Evolutionary conservation across 495 filamentous ascomycete genomes (phyloP).

Genomic region (Talaromyces adpressus): DNA sequence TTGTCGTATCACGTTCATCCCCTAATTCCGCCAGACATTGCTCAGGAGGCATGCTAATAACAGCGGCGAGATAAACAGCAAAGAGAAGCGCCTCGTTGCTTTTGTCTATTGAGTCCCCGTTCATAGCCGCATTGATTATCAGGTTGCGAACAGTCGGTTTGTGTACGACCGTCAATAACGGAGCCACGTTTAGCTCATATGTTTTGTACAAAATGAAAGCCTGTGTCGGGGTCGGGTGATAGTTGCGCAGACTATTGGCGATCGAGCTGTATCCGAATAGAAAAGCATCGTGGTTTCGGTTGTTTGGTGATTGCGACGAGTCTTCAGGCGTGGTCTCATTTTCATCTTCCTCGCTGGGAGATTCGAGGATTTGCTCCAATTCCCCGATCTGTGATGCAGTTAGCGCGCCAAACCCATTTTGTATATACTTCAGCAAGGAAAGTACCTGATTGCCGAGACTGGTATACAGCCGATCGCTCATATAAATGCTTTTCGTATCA

Average conservation of each 20-base stretch:
- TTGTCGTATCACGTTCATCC: conserved; percentile 33
- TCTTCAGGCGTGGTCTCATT: conserved; percentile 52
- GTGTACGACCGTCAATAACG: conserved; percentile 63
- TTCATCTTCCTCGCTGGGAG: conserved; percentile 60
- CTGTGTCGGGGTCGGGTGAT: conserved; percentile 51
- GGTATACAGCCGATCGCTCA: conserved; percentile 87
- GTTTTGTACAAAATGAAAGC: conserved; percentile 62
- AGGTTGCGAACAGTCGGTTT: conserved; percentile 49
- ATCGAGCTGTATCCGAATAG: conserved; percentile 63
- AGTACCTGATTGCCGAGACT: conserved; percentile 76
- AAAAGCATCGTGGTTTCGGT: conserved; percentile 52
- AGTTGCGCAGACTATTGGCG: conserved; percentile 35
- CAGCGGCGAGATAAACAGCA: conserved; percentile 67
- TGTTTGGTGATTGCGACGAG: conserved; percentile 32
- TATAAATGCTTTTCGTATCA: conserved; percentile 74
- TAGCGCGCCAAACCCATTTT: neutral
- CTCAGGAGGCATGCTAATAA: conserved; percentile 55
- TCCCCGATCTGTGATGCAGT: conserved; percentile 53
- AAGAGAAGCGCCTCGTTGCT: conserved; percentile 69
- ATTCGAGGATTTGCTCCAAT: conserved; percentile 61
- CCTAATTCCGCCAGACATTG: conserved; percentile 30
- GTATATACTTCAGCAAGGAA: neutral
- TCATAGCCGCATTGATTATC: conserved; percentile 34
- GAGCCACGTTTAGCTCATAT: conserved; percentile 65
- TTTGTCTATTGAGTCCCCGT: conserved; percentile 49